Conservation (phyloP, 768 basidiomycete genomes). For the Pholiota microspora region DNA sequence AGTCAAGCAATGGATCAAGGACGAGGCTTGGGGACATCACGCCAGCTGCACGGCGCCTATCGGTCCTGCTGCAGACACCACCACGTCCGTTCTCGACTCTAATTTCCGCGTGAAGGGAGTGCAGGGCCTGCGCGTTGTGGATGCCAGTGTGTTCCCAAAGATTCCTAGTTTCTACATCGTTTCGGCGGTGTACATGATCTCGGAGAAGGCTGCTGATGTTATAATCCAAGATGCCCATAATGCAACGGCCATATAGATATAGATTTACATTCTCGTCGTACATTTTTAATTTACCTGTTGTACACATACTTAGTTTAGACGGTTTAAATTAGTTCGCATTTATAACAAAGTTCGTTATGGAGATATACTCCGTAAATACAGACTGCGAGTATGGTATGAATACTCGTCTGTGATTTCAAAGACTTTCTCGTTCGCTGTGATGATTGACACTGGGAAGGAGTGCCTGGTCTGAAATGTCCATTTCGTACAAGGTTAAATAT, state of each 20-base stretch:
- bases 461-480: too few species aligned
- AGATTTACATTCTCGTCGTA: too few species aligned
- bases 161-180: slow-evolving; percentile 12
- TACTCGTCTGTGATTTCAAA: too few species aligned
- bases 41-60: slow-evolving; percentile 9
- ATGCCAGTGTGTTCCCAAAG: slow-evolving; percentile 10
- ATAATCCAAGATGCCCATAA: slow-evolving; percentile 3
- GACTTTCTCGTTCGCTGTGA: too few species aligned
- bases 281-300: too few species aligned
- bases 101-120: slow-evolving; percentile 10
- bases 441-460: too few species aligned
- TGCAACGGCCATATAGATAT: background rate
- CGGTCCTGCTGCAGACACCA: background rate
- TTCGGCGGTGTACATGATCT: slow-evolving; percentile 10
- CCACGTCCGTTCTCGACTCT: slow-evolving; percentile 1
- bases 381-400: too few species aligned
- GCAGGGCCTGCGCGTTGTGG: slow-evolving; percentile 8
- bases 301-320: too few species aligned
- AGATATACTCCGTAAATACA: too few species aligned
- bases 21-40: slow-evolving; percentile 13
- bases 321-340: too few species aligned
- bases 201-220: slow-evolving; percentile 9
- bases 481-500: too few species aligned
- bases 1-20: slow-evolving; percentile 9
- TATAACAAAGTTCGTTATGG: too few species aligned